These are phyloP conservation scores for Chaetomium cochliodes DNA, from an alignment of 495 filamentous ascomycete genomes.

Conservation along the genomic window DNA sequence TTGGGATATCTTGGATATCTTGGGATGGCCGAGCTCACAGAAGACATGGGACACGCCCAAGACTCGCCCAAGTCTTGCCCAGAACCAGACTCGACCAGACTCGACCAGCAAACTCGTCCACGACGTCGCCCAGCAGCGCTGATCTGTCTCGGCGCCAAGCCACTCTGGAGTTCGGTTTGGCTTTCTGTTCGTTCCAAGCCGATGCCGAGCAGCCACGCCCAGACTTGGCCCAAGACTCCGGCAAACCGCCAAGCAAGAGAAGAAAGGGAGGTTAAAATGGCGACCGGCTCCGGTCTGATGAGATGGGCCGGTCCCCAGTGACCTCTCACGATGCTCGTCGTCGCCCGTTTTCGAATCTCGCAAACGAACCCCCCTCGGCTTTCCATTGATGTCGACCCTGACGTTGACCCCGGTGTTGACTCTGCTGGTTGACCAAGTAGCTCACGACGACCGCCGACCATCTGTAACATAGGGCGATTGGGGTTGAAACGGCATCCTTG, in stretches of 20 bases:
- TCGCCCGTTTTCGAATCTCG: not conserved
- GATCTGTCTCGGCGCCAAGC: slow-evolving; percentile 27
- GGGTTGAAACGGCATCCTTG: not conserved
- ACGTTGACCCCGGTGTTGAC: too few relatives aligned
- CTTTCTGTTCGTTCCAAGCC: slow-evolving; percentile 11
- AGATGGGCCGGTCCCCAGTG: too few relatives aligned
- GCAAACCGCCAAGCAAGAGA: slow-evolving; percentile 14
- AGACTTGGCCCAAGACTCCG: slow-evolving; percentile 14
- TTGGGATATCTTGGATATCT: not conserved
- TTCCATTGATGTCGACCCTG: too few relatives aligned
- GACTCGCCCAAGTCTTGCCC: too few relatives aligned
- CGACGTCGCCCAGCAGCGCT: slow-evolving; percentile 7
- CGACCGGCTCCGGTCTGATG: not conserved
- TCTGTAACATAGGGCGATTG: not conserved
- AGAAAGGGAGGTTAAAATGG: slow-evolving; percentile 21
- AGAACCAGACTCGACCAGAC: too few relatives aligned
- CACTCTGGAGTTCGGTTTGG: not conserved
- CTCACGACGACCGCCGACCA: too few relatives aligned
- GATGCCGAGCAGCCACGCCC: slow-evolving; percentile 16
- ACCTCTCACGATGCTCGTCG: not conserved
- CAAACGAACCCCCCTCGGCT: too few relatives aligned
- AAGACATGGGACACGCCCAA: not conserved
- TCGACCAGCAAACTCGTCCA: not conserved
- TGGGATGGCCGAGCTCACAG: not conserved
- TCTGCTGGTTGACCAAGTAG: not conserved